These are phyloP conservation scores for Pseudocercospora eumusae DNA, from an alignment of 2,329 filamentous ascomycete genomes.

Conservation along the genomic window DNA sequence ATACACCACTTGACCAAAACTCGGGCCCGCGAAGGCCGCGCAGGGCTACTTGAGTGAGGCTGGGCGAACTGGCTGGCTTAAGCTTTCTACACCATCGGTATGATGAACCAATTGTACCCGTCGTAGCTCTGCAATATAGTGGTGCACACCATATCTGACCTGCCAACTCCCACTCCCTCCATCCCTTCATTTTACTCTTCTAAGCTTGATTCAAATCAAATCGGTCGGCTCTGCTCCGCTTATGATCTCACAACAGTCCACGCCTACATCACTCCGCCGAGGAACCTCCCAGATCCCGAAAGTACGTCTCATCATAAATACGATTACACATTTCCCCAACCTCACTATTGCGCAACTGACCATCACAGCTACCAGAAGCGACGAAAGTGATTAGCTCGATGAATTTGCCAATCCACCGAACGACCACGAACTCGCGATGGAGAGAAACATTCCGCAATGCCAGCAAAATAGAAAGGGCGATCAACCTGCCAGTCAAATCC, in stretches of 20 bases:
- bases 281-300: too few relatives aligned
- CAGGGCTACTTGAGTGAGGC: not conserved
- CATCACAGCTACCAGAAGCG: too few relatives aligned
- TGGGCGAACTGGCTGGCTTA: not conserved
- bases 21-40: not conserved
- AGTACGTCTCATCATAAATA: too few relatives aligned
- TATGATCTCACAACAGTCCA: too few relatives aligned
- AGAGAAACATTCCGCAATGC: not conserved
- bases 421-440: not conserved
- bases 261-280: too few relatives aligned
- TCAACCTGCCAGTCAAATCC: slow-evolving; percentile 2
- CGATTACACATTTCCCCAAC: too few relatives aligned
- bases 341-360: too few relatives aligned
- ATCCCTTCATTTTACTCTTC: not conserved
- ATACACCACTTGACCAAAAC: not conserved
- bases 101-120: not conserved
- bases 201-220: not conserved
- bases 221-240: too few relatives aligned
- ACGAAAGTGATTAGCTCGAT: too few relatives aligned
- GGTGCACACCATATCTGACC: not conserved
- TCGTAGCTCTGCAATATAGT: not conserved
- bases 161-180: not conserved
- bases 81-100: not conserved
- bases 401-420: too few relatives aligned
- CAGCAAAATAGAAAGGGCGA: not conserved